Conservation (phyloP, 1,284 basidiomycete species). For the Rhodofomes roseus region DNA sequence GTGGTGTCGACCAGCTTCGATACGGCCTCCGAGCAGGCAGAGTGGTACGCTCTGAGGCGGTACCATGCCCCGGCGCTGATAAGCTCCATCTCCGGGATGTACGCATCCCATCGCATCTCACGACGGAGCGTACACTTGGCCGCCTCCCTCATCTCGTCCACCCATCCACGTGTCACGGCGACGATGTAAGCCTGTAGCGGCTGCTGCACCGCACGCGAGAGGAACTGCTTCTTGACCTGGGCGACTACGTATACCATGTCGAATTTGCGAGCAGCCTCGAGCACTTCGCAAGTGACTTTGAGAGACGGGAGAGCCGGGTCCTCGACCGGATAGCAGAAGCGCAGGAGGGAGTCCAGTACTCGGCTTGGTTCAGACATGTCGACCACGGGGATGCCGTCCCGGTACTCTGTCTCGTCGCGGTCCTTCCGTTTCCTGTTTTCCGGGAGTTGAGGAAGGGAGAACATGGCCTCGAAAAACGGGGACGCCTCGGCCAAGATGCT, state of each 20-base stretch:
- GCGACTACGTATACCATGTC: constrained; percentile 10
- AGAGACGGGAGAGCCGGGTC: constrained; percentile 15
- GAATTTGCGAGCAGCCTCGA: constrained; percentile 19
- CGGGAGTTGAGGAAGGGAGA: constrained; percentile 12
- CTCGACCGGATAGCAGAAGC: constrained; percentile 34
- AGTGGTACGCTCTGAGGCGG: not conserved
- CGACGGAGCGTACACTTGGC: not conserved
- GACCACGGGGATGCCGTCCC: constrained; percentile 23
- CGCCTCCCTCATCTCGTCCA: not conserved
- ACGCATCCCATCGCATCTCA: not conserved
- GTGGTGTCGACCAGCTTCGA: not conserved
- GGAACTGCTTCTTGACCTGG: not conserved
- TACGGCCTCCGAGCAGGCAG: not conserved
- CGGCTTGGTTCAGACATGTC: constrained; percentile 29
- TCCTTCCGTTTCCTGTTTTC: not conserved
- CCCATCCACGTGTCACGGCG: not conserved
- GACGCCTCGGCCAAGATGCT: constrained; percentile 9
- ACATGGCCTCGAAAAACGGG: constrained; percentile 15
- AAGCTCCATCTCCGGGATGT: constrained; percentile 2
- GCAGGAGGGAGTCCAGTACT: constrained; percentile 23
- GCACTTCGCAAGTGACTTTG: constrained; percentile 8
- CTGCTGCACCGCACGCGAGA: not conserved
- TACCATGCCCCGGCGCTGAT: not conserved
- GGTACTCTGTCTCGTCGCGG: constrained; percentile 2
- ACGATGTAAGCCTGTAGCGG: not conserved